phyloP scores from a whole-genome alignment of 768 basidiomycete species.

The Aureoboletus auriporus region DNA sequence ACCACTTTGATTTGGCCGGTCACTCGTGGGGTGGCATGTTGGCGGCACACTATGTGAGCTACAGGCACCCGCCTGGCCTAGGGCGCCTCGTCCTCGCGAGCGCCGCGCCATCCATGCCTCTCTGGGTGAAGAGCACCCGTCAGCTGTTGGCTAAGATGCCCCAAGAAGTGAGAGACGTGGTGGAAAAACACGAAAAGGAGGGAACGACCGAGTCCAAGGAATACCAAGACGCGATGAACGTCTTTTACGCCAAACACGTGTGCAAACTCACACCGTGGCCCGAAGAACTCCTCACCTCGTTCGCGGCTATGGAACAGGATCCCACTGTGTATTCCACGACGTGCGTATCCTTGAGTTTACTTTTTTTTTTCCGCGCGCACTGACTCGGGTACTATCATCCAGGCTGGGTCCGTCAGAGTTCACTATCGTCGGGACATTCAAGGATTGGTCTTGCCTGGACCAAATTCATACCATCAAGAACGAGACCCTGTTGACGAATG shows the following conservation, averaged over 20 bases:
- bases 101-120: constrained; percentile 27
- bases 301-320: constrained; percentile 24
- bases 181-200: constrained; percentile 31
- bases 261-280: constrained; percentile 35
- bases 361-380: not conserved
- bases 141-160: constrained; percentile 26
- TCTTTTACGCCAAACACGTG: constrained; percentile 32
- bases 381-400: not conserved
- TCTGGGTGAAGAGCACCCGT: constrained; percentile 26
- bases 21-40: constrained; percentile 62
- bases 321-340: constrained; percentile 32
- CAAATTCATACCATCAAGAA: constrained; percentile 37
- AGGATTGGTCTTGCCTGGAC: constrained; percentile 45
- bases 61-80: constrained; percentile 37
- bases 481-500: constrained; percentile 39
- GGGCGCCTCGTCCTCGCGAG: constrained; percentile 34
- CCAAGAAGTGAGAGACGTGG: constrained; percentile 18
- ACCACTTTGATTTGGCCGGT: constrained; percentile 44
- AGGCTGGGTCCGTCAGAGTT: constrained; percentile 32
- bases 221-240: constrained; percentile 28
- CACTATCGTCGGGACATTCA: constrained; percentile 37
- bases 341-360: constrained; percentile 28
- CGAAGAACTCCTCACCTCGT: constrained; percentile 25
- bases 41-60: constrained; percentile 36
- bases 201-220: constrained; percentile 31